A percentile compares a stretch with the other conserved stretches of the same genome.
Evolutionary conservation across 495 filamentous ascomycete species (phyloP).

Genomic region (Aspergillus egyptiacus): DNA sequence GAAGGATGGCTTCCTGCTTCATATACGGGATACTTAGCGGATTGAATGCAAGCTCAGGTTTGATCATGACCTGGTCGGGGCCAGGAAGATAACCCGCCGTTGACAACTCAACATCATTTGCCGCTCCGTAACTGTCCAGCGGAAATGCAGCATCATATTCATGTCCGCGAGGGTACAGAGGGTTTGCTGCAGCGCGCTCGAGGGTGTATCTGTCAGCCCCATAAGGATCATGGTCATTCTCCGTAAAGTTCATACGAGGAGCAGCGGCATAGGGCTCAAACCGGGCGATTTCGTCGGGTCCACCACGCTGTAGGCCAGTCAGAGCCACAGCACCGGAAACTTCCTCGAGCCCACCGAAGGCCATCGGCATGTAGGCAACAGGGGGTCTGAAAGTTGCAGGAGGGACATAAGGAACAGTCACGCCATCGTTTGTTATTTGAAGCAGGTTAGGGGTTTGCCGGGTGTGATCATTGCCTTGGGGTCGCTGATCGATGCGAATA

Average conservation of each 20-base stretch:
- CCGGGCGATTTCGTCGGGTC: neutral
- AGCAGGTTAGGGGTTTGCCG: slow-evolving; percentile 12
- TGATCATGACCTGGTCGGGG: neutral
- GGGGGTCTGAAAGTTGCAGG: slow-evolving; percentile 18
- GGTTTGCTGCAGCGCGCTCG: neutral
- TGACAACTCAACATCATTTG: neutral
- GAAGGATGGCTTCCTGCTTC: neutral
- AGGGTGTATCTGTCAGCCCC: neutral
- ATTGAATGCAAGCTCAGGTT: neutral
- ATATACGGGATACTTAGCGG: neutral
- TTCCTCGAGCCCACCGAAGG: too few relatives aligned
- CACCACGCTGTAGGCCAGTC: neutral
- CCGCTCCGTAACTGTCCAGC: neutral
- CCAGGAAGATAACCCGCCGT: neutral
- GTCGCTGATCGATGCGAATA: slow-evolving; percentile 13
- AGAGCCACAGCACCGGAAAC: neutral
- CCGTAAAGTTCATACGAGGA: neutral
- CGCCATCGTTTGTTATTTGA: slow-evolving; percentile 15
- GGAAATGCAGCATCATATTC: neutral
- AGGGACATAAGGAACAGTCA: slow-evolving; percentile 16
- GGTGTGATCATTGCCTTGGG: neutral
- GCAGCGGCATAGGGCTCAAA: neutral
- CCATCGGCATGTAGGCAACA: neutral
- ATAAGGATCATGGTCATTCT: neutral
- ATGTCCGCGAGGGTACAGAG: neutral